Evolutionary conservation across 2,329 filamentous ascomycete genomes (phyloP).

Genomic region (Colletotrichum sp.): DNA sequence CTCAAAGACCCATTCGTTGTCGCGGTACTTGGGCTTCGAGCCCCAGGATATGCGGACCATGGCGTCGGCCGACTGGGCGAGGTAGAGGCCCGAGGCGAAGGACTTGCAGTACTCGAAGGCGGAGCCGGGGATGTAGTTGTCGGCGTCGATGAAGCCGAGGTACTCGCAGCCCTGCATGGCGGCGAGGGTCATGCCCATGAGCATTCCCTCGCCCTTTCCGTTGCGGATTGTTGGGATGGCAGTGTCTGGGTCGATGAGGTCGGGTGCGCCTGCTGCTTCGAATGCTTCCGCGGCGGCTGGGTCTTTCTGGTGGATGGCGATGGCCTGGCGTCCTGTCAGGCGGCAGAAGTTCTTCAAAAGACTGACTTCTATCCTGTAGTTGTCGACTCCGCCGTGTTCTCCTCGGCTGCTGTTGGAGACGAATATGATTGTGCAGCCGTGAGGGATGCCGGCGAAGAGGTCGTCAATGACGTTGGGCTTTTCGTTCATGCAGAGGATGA

Average conservation of each 20-base stretch:
- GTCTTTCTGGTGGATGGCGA: constrained; percentile 10
- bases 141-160: constrained; percentile 2
- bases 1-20: neutral
- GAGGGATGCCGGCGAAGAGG: constrained; percentile 6
- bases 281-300: neutral
- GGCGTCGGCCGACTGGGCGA: neutral
- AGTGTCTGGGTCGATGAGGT: neutral
- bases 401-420: neutral
- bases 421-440: neutral
- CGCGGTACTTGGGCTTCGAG: neutral
- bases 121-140: constrained; percentile 6
- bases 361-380: neutral
- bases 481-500: constrained; percentile 7
- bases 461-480: neutral
- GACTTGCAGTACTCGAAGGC: constrained; percentile 3
- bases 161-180: neutral
- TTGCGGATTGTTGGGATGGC: neutral
- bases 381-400: neutral
- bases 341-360: neutral
- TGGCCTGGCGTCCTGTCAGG: neutral
- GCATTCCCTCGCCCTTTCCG: constrained; percentile 3
- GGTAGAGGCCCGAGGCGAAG: neutral
- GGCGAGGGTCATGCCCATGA: neutral
- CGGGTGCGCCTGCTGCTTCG: neutral
- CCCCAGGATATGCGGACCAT: constrained; percentile 4